phyloP scores from a whole-genome alignment of 1,139 yeast species.

The Pichia sp. region DNA sequence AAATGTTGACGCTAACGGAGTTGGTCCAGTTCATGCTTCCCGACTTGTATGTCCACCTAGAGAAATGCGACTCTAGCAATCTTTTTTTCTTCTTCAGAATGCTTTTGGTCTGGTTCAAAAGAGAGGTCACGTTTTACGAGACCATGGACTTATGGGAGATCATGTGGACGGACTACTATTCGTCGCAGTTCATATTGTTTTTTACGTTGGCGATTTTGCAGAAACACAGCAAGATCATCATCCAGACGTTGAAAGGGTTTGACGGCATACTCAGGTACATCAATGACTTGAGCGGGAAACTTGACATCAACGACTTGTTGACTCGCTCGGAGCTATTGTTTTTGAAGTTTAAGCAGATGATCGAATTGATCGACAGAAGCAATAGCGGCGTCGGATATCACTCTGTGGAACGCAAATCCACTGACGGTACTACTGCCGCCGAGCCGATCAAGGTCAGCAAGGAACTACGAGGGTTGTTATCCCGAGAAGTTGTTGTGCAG shows the following conservation, averaged over 20 bases:
- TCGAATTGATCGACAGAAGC: slow-evolving; percentile 68
- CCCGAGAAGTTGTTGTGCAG: slow-evolving; percentile 57
- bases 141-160: slow-evolving; percentile 85
- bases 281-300: slow-evolving; percentile 73
- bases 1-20: slow-evolving; percentile 77
- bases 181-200: slow-evolving; percentile 83
- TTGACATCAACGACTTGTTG: slow-evolving; percentile 69
- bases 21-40: slow-evolving; percentile 88
- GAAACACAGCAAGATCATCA: slow-evolving; percentile 75
- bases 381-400: slow-evolving; percentile 33
- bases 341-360: slow-evolving; percentile 71
- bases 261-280: slow-evolving; percentile 91
- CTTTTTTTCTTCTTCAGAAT: slow-evolving; percentile 91
- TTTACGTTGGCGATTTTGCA: slow-evolving; percentile 84
- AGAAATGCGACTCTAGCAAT: slow-evolving; percentile 82
- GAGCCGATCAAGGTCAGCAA: slow-evolving; percentile 36
- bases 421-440: not conserved
- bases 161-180: slow-evolving; percentile 80
- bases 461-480: slow-evolving; percentile 56
- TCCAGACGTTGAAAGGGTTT: slow-evolving; percentile 67
- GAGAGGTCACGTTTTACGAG: slow-evolving; percentile 82
- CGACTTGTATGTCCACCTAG: slow-evolving; percentile 72
- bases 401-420: slow-evolving; percentile 5
- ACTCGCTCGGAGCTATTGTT: slow-evolving; percentile 80
- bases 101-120: slow-evolving; percentile 91